phyloP scores from a whole-genome alignment of 768 basidiomycete genomes.

The Dendrothele bispora region DNA sequence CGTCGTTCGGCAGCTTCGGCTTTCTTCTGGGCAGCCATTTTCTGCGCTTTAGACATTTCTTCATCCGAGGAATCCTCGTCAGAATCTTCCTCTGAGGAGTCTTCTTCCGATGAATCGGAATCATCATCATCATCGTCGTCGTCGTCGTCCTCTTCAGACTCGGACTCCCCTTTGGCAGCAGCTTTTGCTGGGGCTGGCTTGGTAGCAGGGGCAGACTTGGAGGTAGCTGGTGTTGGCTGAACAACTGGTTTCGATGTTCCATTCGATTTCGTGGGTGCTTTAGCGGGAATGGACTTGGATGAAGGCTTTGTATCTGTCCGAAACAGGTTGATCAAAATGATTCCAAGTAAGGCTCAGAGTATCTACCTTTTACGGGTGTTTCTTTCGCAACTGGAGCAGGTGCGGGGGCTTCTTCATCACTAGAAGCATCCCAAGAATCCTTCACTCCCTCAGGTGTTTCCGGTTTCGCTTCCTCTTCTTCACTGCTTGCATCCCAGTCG shows the following conservation, averaged over 20 bases:
- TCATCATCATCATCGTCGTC: slow-evolving; percentile 26
- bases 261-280: slow-evolving; percentile 21
- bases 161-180: slow-evolving; percentile 31
- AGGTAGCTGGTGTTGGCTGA: slow-evolving; percentile 1
- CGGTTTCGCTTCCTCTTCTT: slow-evolving; percentile 42
- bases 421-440: slow-evolving; percentile 52
- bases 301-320: neutral
- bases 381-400: slow-evolving; percentile 26
- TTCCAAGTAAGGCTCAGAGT: neutral
- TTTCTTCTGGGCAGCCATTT: slow-evolving; percentile 68
- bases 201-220: slow-evolving; percentile 25
- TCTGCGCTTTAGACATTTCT: slow-evolving; percentile 67
- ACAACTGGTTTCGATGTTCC: slow-evolving; percentile 16
- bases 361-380: slow-evolving; percentile 10
- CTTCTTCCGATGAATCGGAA: slow-evolving; percentile 48
- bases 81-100: slow-evolving; percentile 47
- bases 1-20: slow-evolving; percentile 82
- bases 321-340: neutral
- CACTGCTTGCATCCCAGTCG: slow-evolving; percentile 73
- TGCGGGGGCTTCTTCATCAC: slow-evolving; percentile 37
- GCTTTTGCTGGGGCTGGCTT: slow-evolving; percentile 23
- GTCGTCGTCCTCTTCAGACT: slow-evolving; percentile 37
- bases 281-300: slow-evolving; percentile 6
- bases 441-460: slow-evolving; percentile 31
- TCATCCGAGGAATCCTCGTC: slow-evolving; percentile 54